These are phyloP conservation scores for Purpureocillium takamizusanense DNA, from an alignment of 2,329 filamentous ascomycete genomes.

Conservation along the genomic window DNA sequence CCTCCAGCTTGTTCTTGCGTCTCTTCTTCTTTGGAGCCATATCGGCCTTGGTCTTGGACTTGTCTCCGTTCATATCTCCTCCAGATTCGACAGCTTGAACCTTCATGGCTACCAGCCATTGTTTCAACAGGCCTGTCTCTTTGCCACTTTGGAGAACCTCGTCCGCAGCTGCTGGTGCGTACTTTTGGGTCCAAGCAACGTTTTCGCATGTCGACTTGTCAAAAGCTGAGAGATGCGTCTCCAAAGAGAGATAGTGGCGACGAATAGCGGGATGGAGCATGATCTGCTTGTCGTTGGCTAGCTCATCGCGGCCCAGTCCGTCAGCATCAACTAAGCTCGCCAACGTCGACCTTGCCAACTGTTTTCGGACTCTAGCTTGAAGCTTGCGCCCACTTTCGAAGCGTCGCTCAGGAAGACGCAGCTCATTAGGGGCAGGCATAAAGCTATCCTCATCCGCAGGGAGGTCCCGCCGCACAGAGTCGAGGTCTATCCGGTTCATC, in stretches of 20 bases:
- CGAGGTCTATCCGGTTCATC: constrained; percentile 15
- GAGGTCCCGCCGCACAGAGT: constrained; percentile 16
- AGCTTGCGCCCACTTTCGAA: constrained; percentile 50
- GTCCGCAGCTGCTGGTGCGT: constrained; percentile 59
- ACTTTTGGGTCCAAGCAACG: constrained; percentile 72
- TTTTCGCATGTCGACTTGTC: constrained; percentile 70
- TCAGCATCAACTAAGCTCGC: constrained; percentile 5
- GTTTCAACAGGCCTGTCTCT: constrained; percentile 61
- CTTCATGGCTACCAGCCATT: constrained; percentile 72
- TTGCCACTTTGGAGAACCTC: constrained; percentile 68
- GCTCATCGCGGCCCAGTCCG: constrained; percentile 25
- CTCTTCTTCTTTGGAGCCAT: constrained; percentile 47
- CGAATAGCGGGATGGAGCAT: constrained; percentile 48
- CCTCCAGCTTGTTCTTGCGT: constrained; percentile 67
- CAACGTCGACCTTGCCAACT: constrained; percentile 28
- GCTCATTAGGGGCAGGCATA: constrained; percentile 32
- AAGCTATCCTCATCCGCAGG: constrained; percentile 28
- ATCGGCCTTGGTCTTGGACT: constrained; percentile 18
- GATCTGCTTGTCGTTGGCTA: constrained; percentile 11
- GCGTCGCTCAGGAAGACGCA: constrained; percentile 45
- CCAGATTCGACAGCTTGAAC: constrained; percentile 69
- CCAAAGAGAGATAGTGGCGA: constrained; percentile 51
- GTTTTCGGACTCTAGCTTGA: constrained; percentile 35
- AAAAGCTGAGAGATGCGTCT: constrained; percentile 62
- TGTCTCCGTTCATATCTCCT: constrained; percentile 20